A percentile compares a stretch with the other conserved stretches of the same genome.
Evolutionary conservation across 2,329 filamentous ascomycete species (phyloP).

Genomic region (Pseudocercospora fuligena): DNA sequence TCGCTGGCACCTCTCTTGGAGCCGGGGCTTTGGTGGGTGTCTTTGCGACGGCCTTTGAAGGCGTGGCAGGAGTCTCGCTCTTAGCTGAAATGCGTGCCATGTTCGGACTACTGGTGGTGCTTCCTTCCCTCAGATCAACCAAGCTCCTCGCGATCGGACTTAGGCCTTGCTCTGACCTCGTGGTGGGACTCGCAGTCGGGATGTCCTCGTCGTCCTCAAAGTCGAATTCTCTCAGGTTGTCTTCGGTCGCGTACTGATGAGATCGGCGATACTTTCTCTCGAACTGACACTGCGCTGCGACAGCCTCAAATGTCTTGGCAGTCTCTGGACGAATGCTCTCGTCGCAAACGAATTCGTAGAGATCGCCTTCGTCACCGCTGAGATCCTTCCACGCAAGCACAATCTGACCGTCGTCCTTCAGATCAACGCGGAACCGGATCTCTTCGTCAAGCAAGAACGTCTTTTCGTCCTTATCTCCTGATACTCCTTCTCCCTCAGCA

Average conservation of each 20-base stretch:
- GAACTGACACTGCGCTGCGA: slow-evolving; percentile 93
- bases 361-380: slow-evolving; percentile 88
- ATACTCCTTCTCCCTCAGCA: slow-evolving; percentile 68
- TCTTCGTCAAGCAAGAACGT: slow-evolving; percentile 93
- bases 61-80: slow-evolving; percentile 35
- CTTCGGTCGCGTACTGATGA: slow-evolving; percentile 77
- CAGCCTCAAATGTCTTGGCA: slow-evolving; percentile 78
- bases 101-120: slow-evolving; percentile 21
- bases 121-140: slow-evolving; percentile 35
- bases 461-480: slow-evolving; percentile 95
- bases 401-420: slow-evolving; percentile 78
- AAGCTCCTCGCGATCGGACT: slow-evolving; percentile 38
- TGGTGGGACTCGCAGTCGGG: slow-evolving; percentile 61
- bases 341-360: slow-evolving; percentile 99
- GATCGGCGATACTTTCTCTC: slow-evolving; percentile 89
- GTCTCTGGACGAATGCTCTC: slow-evolving; percentile 69
- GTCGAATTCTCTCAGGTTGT: slow-evolving; percentile 80
- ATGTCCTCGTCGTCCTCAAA: slow-evolving; percentile 69
- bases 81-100: slow-evolving; percentile 40
- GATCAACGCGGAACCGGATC: slow-evolving; percentile 83
- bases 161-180: slow-evolving; percentile 39
- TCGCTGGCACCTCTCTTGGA: slow-evolving; percentile 65
- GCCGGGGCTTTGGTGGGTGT: slow-evolving; percentile 65
- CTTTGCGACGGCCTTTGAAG: slow-evolving; percentile 42
- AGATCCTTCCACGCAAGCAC: slow-evolving; percentile 94